Percentiles rank a stretch among this genome's conserved stretches.
phyloP scores from a whole-genome alignment of 805 yeast species.

The Yamadazyma kitorensis region DNA sequence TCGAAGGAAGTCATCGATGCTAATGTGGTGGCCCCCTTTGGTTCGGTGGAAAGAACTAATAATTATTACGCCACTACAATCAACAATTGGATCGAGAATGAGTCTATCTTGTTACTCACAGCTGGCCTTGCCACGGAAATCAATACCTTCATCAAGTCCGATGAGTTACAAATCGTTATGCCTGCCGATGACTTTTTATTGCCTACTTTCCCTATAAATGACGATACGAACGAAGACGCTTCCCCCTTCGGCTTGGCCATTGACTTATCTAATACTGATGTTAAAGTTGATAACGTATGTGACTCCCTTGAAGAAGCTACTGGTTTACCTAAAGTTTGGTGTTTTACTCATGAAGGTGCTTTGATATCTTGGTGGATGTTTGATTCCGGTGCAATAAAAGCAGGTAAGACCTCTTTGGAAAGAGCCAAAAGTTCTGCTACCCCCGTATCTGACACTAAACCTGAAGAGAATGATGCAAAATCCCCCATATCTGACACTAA shows the following conservation, averaged over 20 bases:
- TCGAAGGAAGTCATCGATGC: conserved; percentile 33
- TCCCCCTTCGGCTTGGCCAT: conserved; percentile 68
- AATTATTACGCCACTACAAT: conserved; percentile 43
- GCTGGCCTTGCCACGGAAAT: conserved; percentile 64
- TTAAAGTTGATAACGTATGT: conserved; percentile 50
- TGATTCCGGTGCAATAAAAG: conserved; percentile 25
- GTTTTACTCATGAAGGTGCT: conserved; percentile 61
- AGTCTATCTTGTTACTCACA: conserved; percentile 42
- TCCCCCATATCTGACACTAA: too few relatives aligned
- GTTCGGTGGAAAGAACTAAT: conserved; percentile 46
- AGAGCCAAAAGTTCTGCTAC: conserved; percentile 8
- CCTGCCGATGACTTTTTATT: conserved; percentile 67
- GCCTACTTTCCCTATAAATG: conserved; percentile 72
- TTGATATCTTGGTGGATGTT: conserved; percentile 65
- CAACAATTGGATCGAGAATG: conserved; percentile 36
- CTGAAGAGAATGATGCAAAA: too few relatives aligned
- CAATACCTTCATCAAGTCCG: conserved; percentile 11
- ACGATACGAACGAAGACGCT: conserved; percentile 62
- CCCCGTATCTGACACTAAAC: neutral
- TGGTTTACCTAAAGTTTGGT: conserved; percentile 65
- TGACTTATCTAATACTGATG: conserved; percentile 48
- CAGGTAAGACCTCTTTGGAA: conserved; percentile 5
- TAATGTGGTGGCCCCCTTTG: conserved; percentile 53
- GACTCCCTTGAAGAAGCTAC: conserved; percentile 53
- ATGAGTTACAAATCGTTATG: conserved; percentile 23